Percentiles rank a stretch among this genome's conserved stretches.
phyloP scores from a whole-genome alignment of 805 yeast species.

The Yarrowia keelungensis region DNA sequence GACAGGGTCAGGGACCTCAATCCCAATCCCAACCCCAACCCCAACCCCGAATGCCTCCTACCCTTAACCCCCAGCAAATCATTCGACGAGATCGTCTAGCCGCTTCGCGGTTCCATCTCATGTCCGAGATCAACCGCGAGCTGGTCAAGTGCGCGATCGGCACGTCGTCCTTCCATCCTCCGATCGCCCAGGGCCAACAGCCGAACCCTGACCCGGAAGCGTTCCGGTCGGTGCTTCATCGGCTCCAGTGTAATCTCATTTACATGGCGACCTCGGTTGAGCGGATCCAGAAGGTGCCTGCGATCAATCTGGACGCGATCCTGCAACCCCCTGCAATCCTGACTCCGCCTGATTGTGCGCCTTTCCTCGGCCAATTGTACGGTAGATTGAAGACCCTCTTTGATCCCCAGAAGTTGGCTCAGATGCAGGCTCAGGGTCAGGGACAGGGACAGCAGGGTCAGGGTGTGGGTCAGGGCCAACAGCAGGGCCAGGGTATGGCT shows the following conservation, averaged over 20 bases:
- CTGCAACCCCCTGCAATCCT: slow-evolving; percentile 11
- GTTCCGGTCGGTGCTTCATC: slow-evolving; percentile 46
- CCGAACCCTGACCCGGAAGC: slow-evolving; percentile 40
- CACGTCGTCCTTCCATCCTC: slow-evolving; percentile 36
- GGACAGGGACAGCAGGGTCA: slow-evolving; percentile 23
- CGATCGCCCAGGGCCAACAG: slow-evolving; percentile 10
- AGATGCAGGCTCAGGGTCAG: slow-evolving; percentile 19
- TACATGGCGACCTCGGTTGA: slow-evolving; percentile 50
- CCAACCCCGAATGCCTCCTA: background rate
- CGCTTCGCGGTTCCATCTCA: slow-evolving; percentile 44
- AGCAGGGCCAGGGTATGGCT: slow-evolving; percentile 18
- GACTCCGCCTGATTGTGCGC: slow-evolving; percentile 38
- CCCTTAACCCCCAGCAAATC: slow-evolving; percentile 10
- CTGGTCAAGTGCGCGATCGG: slow-evolving; percentile 44
- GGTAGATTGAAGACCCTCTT: too few relatives aligned
- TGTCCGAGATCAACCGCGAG: slow-evolving; percentile 49
- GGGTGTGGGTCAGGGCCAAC: slow-evolving; percentile 30
- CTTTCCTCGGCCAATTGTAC: slow-evolving; percentile 11
- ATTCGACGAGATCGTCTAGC: background rate
- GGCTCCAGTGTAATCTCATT: slow-evolving; percentile 50
- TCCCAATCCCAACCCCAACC: too few relatives aligned
- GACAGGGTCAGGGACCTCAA: too few relatives aligned
- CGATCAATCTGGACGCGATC: slow-evolving; percentile 16
- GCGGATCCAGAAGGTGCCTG: slow-evolving; percentile 8
- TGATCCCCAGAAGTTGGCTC: too few relatives aligned